These are phyloP conservation scores for Diutina rugosa DNA, from an alignment of 1,139 yeast species.

Conservation along the genomic window DNA sequence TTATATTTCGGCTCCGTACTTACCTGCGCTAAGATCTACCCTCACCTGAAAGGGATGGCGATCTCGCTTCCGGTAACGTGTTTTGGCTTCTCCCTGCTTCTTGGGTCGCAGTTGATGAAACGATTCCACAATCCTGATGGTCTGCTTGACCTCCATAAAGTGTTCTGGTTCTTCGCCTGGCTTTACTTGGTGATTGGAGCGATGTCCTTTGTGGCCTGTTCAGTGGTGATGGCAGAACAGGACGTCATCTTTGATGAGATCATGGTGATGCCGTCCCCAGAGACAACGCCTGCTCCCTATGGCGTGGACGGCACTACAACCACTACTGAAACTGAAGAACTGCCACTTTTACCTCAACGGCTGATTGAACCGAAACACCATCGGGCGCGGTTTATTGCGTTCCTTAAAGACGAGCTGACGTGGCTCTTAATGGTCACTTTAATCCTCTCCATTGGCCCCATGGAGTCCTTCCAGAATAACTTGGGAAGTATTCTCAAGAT, in stretches of 20 bases:
- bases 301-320: conserved; percentile 4
- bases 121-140: conserved; percentile 8
- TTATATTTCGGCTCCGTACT: conserved; percentile 66
- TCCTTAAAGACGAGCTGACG: conserved; percentile 51
- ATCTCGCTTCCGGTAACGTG: conserved; percentile 82
- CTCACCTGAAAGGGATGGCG: conserved; percentile 62
- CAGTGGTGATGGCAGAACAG: conserved; percentile 51
- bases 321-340: conserved; percentile 6
- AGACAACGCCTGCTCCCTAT: conserved; percentile 2
- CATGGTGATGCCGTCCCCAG: conserved; percentile 6
- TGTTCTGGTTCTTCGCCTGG: conserved; percentile 45
- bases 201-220: conserved; percentile 48
- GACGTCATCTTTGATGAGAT: conserved; percentile 29
- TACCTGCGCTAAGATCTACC: conserved; percentile 76
- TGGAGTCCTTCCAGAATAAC: conserved; percentile 79
- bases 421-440: conserved; percentile 53
- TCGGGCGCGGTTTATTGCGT: conserved; percentile 30
- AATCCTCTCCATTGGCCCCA: conserved; percentile 66
- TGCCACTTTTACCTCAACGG: conserved; percentile 6
- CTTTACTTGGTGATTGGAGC: conserved; percentile 45
- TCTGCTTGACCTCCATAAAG: conserved; percentile 33
- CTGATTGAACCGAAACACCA: conserved; percentile 34
- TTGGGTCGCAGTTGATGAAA: conserved; percentile 45
- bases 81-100: conserved; percentile 68
- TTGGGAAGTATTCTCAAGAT: conserved; percentile 50